Evolutionary conservation across 164 flowering plant species (phyloP), one percentile per base, ranked within the genome.

Genomic region (Santalum album): DNA sequence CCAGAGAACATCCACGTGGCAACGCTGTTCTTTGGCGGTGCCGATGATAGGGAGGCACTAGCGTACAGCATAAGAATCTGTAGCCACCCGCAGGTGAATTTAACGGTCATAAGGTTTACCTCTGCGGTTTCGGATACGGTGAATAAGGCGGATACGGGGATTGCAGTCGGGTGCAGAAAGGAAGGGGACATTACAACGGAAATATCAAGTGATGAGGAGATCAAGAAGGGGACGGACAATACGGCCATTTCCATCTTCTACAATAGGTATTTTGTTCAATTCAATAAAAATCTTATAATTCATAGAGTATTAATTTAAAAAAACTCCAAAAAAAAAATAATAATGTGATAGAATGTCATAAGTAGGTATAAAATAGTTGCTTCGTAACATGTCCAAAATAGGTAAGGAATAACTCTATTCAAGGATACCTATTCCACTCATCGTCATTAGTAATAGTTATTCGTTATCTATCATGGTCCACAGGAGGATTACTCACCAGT

Each of bases 21-120:
- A 0, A 56, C 64, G 3, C 58, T 85, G 63, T 85, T 80, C 54
- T 82, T 82, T 54, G 86, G 89, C 6, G 94, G 94, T 0, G 72
- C 82, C 1, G 89, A 85, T 55, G 94, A 85, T 57, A 76, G 80
- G 0, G 94, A 85, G 65, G 89, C 94, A 6, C 49, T 85, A 49
- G 78, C 87, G 0, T 70, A 69, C 38, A 67, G 89, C 55, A 63
- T 55, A 45, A 62, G 77, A 12, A 63, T 82, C 1, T 69, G 71
- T 7, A 32, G 25, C 25, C 77, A 80, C 48, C 71, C 73, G 27
- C 51, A 69, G 17, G 56, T 77, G 5, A 71, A 70, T 34, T 36
- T 85, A 19, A 82, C 89, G 0, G 69, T 85, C 12, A 74, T 82
- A 6, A 64, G 82, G 58, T 85, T 85, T 47, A 29, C 34, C 34